Base-by-base conservation (phyloP, 2,329 filamentous ascomycete species). In the Akanthomyces lecanii region DNA sequence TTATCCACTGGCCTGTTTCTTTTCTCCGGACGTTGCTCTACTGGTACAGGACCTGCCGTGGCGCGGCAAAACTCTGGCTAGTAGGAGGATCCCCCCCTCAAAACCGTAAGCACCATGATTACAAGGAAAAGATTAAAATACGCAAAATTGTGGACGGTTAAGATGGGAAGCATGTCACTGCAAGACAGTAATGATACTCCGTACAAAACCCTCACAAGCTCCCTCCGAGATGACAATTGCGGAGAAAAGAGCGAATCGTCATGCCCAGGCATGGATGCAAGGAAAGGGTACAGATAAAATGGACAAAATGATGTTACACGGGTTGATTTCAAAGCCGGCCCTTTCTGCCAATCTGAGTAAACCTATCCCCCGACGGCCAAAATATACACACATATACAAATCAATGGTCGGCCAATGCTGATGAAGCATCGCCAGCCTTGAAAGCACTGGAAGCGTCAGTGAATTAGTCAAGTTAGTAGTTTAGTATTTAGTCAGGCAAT, bases 311-410 rank as follows among this genome's bases (percentile, higher is more conserved):
- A 25, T 23, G 40, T 8, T 21, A 18, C 18, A 8, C 28, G 21
- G 54, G 54, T 42, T 57, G 54, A 58, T 58, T 58, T 58, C 30
- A 58, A 58, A 58, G 44, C 55, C 5, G 5, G 28, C 6, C 28
- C 33, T 2, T 38, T 11, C 18, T 48, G n/a, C 30, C 44, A 58
- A 25, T 55, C 52, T 55, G 36, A 36, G 52, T 12, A 42, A 42
- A 7, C n/a, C n/a, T 5, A 40, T 55, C 18, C 36, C 33, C 52
- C 52, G 12, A 55, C 28, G 28, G 4, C 28, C 28, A 30, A 30
- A 4, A 30, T 30, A 6, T 30, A 6, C 28, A 30, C 3, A 6
- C 3, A 6, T 30, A 2, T 30, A 30, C 2, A 30, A 30, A 6
- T 30, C 2, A 30, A 30, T 36, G 10, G 33, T 7, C 33, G 8